Conservation (phyloP, 2,329 filamentous ascomycete species). For the Stromatinia cepivora region DNA sequence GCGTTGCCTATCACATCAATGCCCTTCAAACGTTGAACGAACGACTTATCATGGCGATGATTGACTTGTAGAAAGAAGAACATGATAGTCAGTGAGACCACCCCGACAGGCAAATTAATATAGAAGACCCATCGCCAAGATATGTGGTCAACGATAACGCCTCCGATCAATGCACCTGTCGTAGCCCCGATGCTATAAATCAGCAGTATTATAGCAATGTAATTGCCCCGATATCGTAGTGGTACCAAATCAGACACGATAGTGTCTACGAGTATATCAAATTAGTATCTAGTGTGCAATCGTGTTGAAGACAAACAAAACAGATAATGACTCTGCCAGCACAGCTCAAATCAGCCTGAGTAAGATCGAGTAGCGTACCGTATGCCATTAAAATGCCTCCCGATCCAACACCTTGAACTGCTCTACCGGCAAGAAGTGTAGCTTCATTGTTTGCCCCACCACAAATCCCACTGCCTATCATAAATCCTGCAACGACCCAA, state of each 20-base stretch:
- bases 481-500: too few relatives aligned
- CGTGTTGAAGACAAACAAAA: neutral
- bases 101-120: constrained; percentile 48
- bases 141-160: constrained; percentile 23
- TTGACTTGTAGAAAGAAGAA: constrained; percentile 17
- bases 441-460: constrained; percentile 38
- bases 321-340: neutral
- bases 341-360: too few relatives aligned
- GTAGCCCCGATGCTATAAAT: too few relatives aligned
- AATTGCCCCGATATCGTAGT: too few relatives aligned
- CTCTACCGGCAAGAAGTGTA: constrained; percentile 46
- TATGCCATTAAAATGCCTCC: too few relatives aligned
- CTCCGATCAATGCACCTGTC: neutral
- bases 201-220: too few relatives aligned
- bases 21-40: constrained; percentile 41
- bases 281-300: neutral
- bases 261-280: neutral
- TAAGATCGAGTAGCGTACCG: too few relatives aligned
- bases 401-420: constrained; percentile 43
- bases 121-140: constrained; percentile 49
- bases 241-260: too few relatives aligned
- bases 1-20: constrained; percentile 50
- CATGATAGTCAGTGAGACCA: constrained; percentile 10
- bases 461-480: constrained; percentile 37
- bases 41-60: constrained; percentile 12